Base-by-base conservation (phyloP, 768 basidiomycete genomes). In the Boletus vinaceobasis region DNA sequence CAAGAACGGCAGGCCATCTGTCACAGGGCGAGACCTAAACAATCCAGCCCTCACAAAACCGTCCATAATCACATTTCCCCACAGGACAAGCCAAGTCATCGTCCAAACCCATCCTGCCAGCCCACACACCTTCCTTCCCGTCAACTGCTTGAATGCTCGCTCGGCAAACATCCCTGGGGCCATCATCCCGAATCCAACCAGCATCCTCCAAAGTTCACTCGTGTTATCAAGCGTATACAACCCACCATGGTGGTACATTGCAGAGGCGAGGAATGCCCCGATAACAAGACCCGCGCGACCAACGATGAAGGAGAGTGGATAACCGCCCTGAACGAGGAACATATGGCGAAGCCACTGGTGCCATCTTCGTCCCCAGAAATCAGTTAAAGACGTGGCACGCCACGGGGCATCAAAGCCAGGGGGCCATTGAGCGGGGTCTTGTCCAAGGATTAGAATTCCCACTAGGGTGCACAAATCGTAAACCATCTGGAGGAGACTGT, bases 211-310 rank as follows among this genome's bases (percentile, higher is more conserved):
- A 11, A 77, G 71, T 32, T 83, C 82, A 0, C 74, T 69, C 17
- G 78, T 77, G 7, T 68, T 65, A 1, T 79, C 78, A 75, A 84
- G 74, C 2, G 78, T 76, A 77, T 77, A 80, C 37, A 80, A 42
- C 8, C 31, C 32, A 21, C 77, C 32, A 53, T 80, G 71, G 56
- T 89, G 87, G 7, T 84, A 60, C 3, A 83, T 37, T 6, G 73
- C 85, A 0, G 86, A 87, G 6, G 78, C 64, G 14, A 80, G 57
- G 62, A 87, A 87, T 3, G 76, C 74, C 6, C 84, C 84, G 0
- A 86, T 45, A 4, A 86, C 69, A 4, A 71, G 69, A 3, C 80
- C 83, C 0, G 61, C 50, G 7, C 78, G 74, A 2, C 86, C 84
- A 17, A 79, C 62, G 5, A 84, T 36, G 29, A 66, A 59, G 8